phyloP scores from a whole-genome alignment of 805 yeast species.

The Starmerella etchellsii region DNA sequence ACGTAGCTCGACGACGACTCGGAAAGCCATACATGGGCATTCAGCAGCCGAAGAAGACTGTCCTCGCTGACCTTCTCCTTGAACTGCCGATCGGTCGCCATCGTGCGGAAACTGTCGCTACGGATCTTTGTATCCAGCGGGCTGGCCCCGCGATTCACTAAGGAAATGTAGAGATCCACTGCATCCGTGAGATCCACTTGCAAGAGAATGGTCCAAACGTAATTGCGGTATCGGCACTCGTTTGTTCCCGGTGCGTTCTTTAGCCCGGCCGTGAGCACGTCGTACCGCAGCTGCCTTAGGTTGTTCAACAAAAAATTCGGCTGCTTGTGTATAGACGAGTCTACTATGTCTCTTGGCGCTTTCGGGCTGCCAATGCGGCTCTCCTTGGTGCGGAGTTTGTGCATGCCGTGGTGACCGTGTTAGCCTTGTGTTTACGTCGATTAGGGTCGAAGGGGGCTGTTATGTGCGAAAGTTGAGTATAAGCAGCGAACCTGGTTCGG shows the following conservation, averaged over 20 bases:
- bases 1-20: constrained; percentile 32
- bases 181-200: constrained; percentile 39
- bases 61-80: constrained; percentile 56
- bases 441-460: too few relatives aligned
- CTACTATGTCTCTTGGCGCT: constrained; percentile 35
- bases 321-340: constrained; percentile 31
- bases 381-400: constrained; percentile 4
- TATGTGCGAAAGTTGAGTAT: too few relatives aligned
- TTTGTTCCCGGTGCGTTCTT: constrained; percentile 16
- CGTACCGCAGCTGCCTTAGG: constrained; percentile 42
- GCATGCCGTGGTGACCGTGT: too few relatives aligned
- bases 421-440: too few relatives aligned
- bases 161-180: constrained; percentile 41
- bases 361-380: constrained; percentile 5
- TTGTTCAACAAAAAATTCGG: constrained; percentile 36
- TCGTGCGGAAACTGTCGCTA: constrained; percentile 76
- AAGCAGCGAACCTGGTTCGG: too few relatives aligned
- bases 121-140: constrained; percentile 54
- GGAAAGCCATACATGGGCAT: constrained; percentile 48
- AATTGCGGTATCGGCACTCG: constrained; percentile 53
- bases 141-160: constrained; percentile 46
- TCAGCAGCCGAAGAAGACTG: constrained; percentile 52
- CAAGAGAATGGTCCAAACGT: constrained; percentile 70
- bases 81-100: constrained; percentile 59
- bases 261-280: constrained; percentile 38